Conservation (phyloP, 2,329 filamentous ascomycete genomes). For the Paecilomyces fulvus region DNA sequence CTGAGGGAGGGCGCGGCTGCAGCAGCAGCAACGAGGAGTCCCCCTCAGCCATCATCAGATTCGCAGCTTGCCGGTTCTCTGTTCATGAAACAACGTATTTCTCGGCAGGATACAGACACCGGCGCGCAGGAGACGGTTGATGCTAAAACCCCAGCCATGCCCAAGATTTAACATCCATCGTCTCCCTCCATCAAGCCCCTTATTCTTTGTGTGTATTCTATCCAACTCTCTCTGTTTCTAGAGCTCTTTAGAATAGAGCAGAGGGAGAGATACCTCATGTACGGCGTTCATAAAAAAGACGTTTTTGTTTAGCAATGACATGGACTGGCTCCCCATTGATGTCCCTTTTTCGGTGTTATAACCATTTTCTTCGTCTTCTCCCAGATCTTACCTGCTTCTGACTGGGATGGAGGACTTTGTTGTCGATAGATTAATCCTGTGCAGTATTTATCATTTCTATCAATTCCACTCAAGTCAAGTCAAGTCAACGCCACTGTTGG, state of each 20-base stretch:
- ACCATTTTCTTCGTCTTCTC: not conserved
- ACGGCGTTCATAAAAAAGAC: not conserved
- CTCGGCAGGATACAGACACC: not conserved
- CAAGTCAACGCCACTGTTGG: not conserved
- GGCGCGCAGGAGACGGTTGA: not conserved
- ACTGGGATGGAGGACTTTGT: not conserved
- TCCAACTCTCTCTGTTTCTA: not conserved
- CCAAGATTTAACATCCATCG: not conserved
- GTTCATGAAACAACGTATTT: not conserved
- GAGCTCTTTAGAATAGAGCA: not conserved
- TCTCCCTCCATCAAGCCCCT: not conserved
- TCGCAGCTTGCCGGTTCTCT: not conserved
- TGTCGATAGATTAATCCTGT: not conserved
- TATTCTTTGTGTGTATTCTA: not conserved
- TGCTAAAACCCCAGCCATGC: not conserved
- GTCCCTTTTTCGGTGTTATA: not conserved
- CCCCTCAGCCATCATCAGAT: not conserved
- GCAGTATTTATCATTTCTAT: not conserved
- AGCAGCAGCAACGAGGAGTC: conserved; percentile 5
- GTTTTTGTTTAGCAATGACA: not conserved
- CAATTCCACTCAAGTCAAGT: not conserved
- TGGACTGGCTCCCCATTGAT: not conserved
- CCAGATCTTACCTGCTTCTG: not conserved
- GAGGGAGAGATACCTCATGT: not conserved
- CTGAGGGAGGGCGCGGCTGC: conserved; percentile 23